phyloP scores from a whole-genome alignment of 1,284 basidiomycete species.

The Leucoagaricus sp. region DNA sequence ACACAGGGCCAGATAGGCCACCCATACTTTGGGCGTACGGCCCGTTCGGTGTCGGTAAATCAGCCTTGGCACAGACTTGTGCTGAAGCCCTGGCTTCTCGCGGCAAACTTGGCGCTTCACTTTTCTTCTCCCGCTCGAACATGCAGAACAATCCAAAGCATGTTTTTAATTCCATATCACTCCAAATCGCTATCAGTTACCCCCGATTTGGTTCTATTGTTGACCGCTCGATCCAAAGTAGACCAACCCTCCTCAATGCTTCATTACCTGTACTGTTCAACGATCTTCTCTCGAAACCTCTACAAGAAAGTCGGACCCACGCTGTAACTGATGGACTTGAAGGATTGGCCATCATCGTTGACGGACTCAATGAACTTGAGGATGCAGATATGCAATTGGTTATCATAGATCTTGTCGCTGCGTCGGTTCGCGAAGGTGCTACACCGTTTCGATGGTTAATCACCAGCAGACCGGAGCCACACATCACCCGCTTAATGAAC shows the following conservation, averaged over 20 bases:
- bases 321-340: constrained; percentile 21
- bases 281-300: constrained; percentile 16
- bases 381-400: background rate
- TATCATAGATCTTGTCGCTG: background rate
- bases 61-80: constrained; percentile 22
- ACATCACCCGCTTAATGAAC: background rate
- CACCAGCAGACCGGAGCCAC: background rate
- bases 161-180: constrained; percentile 18
- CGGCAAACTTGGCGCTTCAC: constrained; percentile 17
- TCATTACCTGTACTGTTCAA: constrained; percentile 14
- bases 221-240: background rate
- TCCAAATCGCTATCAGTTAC: constrained; percentile 17
- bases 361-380: background rate
- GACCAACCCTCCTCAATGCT: constrained; percentile 17
- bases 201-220: background rate
- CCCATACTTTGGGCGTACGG: constrained; percentile 4
- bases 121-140: constrained; percentile 20
- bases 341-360: background rate
- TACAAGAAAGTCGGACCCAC: background rate
- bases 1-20: background rate
- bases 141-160: background rate
- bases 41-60: constrained; percentile 15
- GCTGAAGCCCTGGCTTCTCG: constrained; percentile 17
- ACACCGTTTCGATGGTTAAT: background rate
- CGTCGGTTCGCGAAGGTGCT: background rate